phyloP scores from a whole-genome alignment of 2,329 filamentous ascomycete genomes.

The Alternaria viburni region DNA sequence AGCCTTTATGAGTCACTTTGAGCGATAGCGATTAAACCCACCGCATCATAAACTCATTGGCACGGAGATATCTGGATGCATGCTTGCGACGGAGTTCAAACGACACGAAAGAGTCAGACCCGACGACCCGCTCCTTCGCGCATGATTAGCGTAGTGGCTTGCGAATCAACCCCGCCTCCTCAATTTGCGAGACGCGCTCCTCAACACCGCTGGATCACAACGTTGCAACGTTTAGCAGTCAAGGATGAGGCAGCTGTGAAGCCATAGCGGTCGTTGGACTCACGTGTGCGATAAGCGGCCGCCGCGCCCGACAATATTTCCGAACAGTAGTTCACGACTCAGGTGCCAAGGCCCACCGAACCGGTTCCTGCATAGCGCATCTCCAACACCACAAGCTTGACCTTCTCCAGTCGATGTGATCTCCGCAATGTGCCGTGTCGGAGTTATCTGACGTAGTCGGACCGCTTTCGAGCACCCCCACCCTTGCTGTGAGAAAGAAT shows the following conservation, averaged over 20 bases:
- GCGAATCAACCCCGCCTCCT: background rate
- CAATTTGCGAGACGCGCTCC: background rate
- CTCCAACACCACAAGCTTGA: background rate
- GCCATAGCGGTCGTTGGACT: background rate
- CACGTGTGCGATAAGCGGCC: background rate
- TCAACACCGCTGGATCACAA: background rate
- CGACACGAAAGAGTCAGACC: background rate
- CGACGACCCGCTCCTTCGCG: background rate
- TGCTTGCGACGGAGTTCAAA: background rate
- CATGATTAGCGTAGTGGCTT: conserved; percentile 1
- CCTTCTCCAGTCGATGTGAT: background rate
- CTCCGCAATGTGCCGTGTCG: background rate
- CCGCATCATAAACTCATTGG: background rate
- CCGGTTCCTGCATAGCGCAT: conserved; percentile 7
- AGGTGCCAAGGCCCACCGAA: background rate
- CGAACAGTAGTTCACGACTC: background rate
- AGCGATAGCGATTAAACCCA: background rate
- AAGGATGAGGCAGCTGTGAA: background rate
- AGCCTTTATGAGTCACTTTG: background rate
- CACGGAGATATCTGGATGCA: background rate
- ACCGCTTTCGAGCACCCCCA: background rate
- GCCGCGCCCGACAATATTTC: background rate
- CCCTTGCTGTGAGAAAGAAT: background rate
- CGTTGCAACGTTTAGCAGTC: background rate
- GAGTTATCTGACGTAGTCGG: conserved; percentile 2